Evolutionary conservation across 306 rosid species (phyloP).

Genomic region (Trichosanthes truncata): DNA sequence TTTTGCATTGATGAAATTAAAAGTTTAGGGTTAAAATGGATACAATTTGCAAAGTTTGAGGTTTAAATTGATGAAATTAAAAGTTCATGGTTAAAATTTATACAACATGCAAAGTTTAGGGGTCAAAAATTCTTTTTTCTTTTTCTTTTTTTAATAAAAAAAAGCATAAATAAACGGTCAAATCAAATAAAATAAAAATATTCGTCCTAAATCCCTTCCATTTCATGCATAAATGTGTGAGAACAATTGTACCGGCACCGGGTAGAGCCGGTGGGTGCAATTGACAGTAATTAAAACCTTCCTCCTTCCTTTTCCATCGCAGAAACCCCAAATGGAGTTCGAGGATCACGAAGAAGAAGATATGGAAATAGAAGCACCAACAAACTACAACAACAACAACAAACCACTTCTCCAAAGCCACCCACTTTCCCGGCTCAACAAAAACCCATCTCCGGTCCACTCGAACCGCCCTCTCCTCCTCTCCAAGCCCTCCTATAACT

Average conservation of each 20-base stretch:
- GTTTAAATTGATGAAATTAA: too few species aligned
- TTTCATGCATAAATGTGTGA: background rate
- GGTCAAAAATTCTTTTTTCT: too few species aligned
- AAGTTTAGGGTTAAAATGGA: too few species aligned
- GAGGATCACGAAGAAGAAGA: background rate
- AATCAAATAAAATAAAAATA: background rate
- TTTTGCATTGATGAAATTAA: too few species aligned
- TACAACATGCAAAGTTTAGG: too few species aligned
- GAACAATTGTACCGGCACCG: background rate
- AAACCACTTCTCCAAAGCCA: background rate
- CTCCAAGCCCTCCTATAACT: background rate
- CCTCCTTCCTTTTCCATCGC: background rate
- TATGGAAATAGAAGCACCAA: background rate
- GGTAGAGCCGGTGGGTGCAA: background rate
- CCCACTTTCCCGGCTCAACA: background rate
- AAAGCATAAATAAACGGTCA: background rate
- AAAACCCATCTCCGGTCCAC: background rate
- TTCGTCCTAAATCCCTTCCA: background rate
- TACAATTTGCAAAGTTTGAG: too few species aligned
- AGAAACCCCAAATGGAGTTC: background rate
- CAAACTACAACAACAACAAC: background rate
- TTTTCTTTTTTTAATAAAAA: too few species aligned
- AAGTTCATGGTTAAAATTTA: too few species aligned
- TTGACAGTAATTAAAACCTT: background rate
- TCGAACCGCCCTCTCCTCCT: background rate